phyloP scores from a whole-genome alignment of 106 monocot genomes.

The Dendrobium officinale region DNA sequence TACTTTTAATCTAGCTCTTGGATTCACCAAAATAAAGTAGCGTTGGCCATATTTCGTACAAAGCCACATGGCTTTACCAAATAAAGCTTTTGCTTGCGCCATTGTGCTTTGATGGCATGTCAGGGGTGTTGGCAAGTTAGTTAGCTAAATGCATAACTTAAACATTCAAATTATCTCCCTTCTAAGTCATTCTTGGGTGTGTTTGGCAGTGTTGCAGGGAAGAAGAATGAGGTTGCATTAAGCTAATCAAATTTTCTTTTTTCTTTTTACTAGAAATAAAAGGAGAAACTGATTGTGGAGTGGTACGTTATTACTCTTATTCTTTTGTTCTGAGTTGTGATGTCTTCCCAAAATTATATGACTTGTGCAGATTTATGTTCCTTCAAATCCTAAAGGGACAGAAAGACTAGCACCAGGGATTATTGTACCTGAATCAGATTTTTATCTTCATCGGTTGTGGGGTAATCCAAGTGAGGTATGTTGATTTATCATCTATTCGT shows the following conservation, averaged over 20 bases:
- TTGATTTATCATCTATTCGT: neutral
- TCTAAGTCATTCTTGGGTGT: neutral
- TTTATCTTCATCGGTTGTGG: slow-evolving; percentile 48
- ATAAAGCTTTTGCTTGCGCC: neutral
- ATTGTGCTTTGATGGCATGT: neutral
- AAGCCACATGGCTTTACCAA: neutral
- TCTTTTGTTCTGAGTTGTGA: neutral
- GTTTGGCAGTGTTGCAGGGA: neutral
- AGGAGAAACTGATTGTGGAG: neutral
- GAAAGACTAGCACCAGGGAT: slow-evolving; percentile 47
- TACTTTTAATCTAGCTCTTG: neutral
- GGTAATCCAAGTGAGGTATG: slow-evolving; percentile 50
- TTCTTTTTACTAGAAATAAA: neutral
- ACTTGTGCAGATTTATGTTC: slow-evolving; percentile 40
- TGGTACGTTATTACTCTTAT: neutral
- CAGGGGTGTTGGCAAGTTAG: neutral
- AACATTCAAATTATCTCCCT: too few species aligned
- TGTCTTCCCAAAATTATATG: neutral
- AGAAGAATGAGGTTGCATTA: neutral
- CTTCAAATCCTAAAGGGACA: slow-evolving; percentile 52
- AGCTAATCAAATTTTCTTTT: neutral
- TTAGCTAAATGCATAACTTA: neutral
- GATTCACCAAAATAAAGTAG: neutral
- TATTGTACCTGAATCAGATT: slow-evolving; percentile 41
- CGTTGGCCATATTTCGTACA: neutral